A percentile compares a stretch with the other conserved stretches of the same genome.
These are phyloP conservation scores for Arctium lappa DNA, from an alignment of 129 eudicot genomes.

Conservation along the genomic window DNA sequence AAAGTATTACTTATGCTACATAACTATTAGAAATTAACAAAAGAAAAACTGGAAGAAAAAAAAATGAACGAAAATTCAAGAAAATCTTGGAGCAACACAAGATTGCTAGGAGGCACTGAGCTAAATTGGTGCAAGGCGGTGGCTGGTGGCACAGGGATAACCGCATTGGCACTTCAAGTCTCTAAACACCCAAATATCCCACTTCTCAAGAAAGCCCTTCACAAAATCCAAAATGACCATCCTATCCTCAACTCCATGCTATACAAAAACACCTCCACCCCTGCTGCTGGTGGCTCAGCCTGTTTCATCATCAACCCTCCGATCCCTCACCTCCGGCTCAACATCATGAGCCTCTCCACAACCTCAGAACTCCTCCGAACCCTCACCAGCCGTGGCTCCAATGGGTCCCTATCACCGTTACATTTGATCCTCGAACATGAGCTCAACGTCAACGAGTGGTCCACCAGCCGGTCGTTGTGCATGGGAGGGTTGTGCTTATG, in stretches of 20 bases:
- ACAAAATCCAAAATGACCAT: constrained; percentile 39
- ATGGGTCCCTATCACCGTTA: constrained; percentile 27
- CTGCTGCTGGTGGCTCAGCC: not conserved
- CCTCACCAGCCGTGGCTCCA: constrained; percentile 17
- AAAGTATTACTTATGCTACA: not conserved
- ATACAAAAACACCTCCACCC: constrained; percentile 29
- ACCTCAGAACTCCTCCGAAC: constrained; percentile 33
- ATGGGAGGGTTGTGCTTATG: constrained; percentile 21
- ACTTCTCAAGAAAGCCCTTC: constrained; percentile 35
- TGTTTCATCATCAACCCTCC: constrained; percentile 36
- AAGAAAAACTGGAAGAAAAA: not conserved
- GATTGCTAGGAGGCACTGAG: constrained; percentile 44
- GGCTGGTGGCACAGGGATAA: constrained; percentile 43
- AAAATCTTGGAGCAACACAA: constrained; percentile 16
- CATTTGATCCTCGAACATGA: constrained; percentile 47
- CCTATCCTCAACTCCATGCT: constrained; percentile 51
- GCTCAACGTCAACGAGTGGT: constrained; percentile 42
- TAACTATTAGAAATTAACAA: not conserved
- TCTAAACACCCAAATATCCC: constrained; percentile 23
- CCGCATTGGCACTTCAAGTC: constrained; percentile 41
- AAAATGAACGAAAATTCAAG: constrained; percentile 12
- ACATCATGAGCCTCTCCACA: constrained; percentile 12
- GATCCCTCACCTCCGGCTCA: constrained; percentile 25
- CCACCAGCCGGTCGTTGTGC: constrained; percentile 17
- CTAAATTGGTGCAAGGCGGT: constrained; percentile 44